Base-by-base conservation (phyloP, 768 basidiomycete genomes). In the Leccinum incarnatum region DNA sequence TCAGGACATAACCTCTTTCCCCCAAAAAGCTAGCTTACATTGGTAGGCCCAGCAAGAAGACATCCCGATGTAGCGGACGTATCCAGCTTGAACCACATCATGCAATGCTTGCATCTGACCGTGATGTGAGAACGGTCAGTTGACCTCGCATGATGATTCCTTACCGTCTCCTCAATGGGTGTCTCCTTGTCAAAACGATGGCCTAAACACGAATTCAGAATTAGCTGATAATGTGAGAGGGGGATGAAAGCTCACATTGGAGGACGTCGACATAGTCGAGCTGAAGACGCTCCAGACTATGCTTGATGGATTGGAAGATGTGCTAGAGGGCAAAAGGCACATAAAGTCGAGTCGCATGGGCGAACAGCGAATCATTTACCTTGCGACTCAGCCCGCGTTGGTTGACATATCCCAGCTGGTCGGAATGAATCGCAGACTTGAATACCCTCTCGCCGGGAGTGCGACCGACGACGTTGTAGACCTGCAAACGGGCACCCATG, bases 231-330 rank as follows among this genome's bases (percentile, higher is more conserved):
- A 29, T 49, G 23, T 21, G 4, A 1, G 11, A 1, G 11, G 21
- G 19, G 36, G 27, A 15, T 14, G 7, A 10, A 34, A 12, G 49
- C 74, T 37, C 57, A 76, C 81, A 80, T 66, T 81, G 84, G 23
- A 86, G 73, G 3, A 87, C 62, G 63, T 87, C 86, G 53, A 87
- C 78, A 54, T 86, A 84, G 51, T 85, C 84, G 52, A 72, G 67
- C 57, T 78, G 75, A n/a, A 80, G 74, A 27, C 79, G 74, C 34
- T 74, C 68, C 51, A 80, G 59, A 53, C 76, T 77, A 52, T 73
- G 66, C 62, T 79, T 75, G 10, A 81, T 79, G 12, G 80, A 73
- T 34, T 82, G 84, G 62, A 87, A 87, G 67, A 88, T 85, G 66
- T 82, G 80, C 75, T 80, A 57, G 25, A 10, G 19, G 3, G 30